Evolutionary conservation across 805 yeast genomes (phyloP), one percentile per base, ranked within the genome.

Genomic region (Candida sakaeoensis): DNA sequence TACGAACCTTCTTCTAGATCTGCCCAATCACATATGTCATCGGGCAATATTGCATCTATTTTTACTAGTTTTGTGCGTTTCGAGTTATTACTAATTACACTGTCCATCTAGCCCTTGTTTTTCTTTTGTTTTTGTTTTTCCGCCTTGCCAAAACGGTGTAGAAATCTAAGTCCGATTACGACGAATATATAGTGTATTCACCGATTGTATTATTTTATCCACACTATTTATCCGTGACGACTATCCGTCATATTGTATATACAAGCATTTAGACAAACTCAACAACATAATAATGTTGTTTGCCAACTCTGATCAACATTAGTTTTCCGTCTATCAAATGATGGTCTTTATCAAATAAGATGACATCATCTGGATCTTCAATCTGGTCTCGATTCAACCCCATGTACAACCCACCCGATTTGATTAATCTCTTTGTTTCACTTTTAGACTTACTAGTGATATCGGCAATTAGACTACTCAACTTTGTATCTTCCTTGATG

Each of bases 221-320:
- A n/a, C n/a, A n/a, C 24, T 7, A 21, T 21, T 21, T 21, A 21
- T 21, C 24, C 24, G 24, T 7, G 24, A 21, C 24, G 9, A 7
- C 9, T 21, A 21, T 21, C 24, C 24, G 24, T 21, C 24, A 21
- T 7, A 14, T 16, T 31, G 17, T 19, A 31, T 31, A 5, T 31
- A 33, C 36, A 33, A 21, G 19, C 12, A n/a, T n/a, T 34, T 35
- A 27, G 27, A 27, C 29, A 21, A 70, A 57, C 43, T 76, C 74
- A n/a, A 79, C 72, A 17, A 82, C 75, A 52, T 70, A 66, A 53
- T 80, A 81, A 44, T 76, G 76, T 34, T 74, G 77, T 55, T 90
- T 91, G 2, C 97, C 98, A 7, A 80, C 59, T 49, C 95, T 72
- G 14, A 90, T 55, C 27, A 88, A 60, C 43, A 91, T 61, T 27